Evolutionary conservation across 108 stramenopile species (phyloP).

Genomic region (Aurantiochytrium sp.): DNA sequence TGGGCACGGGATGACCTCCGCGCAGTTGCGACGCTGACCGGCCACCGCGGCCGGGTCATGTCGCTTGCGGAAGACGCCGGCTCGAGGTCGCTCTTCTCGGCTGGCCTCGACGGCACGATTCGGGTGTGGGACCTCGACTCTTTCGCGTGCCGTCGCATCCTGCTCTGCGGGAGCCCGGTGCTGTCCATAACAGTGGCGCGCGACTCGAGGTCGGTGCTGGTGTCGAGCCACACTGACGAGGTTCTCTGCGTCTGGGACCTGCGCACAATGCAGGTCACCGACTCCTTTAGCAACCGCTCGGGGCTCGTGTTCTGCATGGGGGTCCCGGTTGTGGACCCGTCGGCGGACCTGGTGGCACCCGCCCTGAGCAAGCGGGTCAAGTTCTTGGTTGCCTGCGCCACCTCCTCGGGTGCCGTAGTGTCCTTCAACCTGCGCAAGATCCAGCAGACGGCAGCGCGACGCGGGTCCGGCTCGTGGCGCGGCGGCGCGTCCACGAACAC

Average conservation of each 20-base stretch:
- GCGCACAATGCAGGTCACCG: not conserved
- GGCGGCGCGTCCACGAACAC: not conserved
- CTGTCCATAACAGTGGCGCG: not conserved
- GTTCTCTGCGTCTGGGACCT: conserved; percentile 2
- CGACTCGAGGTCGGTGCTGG: not conserved
- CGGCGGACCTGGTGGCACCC: not conserved
- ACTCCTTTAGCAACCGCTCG: not conserved
- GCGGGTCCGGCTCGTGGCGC: not conserved
- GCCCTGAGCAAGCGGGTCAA: not conserved
- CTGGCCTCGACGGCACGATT: conserved; percentile 28
- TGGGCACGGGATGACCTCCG: not conserved
- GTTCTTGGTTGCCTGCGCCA: not conserved
- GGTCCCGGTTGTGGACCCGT: not conserved
- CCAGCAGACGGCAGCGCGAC: not conserved
- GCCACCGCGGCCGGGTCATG: conserved; percentile 16
- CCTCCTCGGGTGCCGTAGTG: not conserved
- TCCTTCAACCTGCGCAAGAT: not conserved
- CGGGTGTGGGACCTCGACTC: conserved; percentile 30
- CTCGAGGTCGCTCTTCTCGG: conserved; percentile 3
- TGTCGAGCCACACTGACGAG: conserved; percentile 4
- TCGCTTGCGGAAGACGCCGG: not conserved
- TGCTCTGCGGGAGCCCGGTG: not conserved
- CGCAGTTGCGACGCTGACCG: not conserved
- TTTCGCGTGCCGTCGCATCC: not conserved
- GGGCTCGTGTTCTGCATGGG: conserved; percentile 1